Percentiles rank a stretch among this genome's conserved stretches.
Evolutionary conservation across 2,329 filamentous ascomycete genomes (phyloP).

Genomic region (Exophiala lecanii-corni): DNA sequence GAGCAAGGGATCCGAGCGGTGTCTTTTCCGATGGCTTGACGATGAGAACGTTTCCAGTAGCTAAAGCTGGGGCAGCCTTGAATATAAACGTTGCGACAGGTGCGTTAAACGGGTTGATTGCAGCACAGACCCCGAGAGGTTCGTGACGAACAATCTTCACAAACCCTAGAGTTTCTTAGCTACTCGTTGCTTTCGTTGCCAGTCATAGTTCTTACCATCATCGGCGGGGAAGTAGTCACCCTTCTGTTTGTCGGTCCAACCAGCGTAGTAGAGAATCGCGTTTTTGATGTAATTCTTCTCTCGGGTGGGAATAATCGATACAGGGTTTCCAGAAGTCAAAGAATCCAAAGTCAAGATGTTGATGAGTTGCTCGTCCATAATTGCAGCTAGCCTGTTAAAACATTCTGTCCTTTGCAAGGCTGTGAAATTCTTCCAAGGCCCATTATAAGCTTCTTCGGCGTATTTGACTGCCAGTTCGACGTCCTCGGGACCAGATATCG

Average conservation of each 20-base stretch:
- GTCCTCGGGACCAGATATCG: slow-evolving; percentile 42
- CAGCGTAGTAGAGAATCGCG: slow-evolving; percentile 16
- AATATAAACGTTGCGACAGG: slow-evolving; percentile 36
- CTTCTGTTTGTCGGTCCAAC: slow-evolving; percentile 21
- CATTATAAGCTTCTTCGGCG: slow-evolving; percentile 47
- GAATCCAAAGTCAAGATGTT: slow-evolving; percentile 14
- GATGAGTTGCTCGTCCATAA: slow-evolving; percentile 12
- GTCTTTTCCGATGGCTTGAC: slow-evolving; percentile 24
- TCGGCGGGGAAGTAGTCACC: slow-evolving; percentile 23
- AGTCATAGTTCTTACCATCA: slow-evolving; percentile 9
- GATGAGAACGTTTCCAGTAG: slow-evolving; percentile 30
- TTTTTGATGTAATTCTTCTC: slow-evolving; percentile 8
- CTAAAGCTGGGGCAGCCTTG: slow-evolving; percentile 37
- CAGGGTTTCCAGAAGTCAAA: slow-evolving; percentile 13
- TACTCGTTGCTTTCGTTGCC: not conserved
- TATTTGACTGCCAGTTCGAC: slow-evolving; percentile 47
- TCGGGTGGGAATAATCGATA: slow-evolving; percentile 4
- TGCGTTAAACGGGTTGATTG: slow-evolving; percentile 40
- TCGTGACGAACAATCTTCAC: slow-evolving; percentile 27
- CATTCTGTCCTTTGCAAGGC: slow-evolving; percentile 12
- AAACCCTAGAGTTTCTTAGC: slow-evolving; percentile 13
- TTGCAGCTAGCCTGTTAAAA: slow-evolving; percentile 11
- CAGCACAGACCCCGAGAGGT: slow-evolving; percentile 28
- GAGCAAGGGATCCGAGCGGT: slow-evolving; percentile 7
- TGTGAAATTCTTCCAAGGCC: slow-evolving; percentile 24